phyloP scores from a whole-genome alignment of 129 eudicot species.

The Apium graveolens region DNA sequence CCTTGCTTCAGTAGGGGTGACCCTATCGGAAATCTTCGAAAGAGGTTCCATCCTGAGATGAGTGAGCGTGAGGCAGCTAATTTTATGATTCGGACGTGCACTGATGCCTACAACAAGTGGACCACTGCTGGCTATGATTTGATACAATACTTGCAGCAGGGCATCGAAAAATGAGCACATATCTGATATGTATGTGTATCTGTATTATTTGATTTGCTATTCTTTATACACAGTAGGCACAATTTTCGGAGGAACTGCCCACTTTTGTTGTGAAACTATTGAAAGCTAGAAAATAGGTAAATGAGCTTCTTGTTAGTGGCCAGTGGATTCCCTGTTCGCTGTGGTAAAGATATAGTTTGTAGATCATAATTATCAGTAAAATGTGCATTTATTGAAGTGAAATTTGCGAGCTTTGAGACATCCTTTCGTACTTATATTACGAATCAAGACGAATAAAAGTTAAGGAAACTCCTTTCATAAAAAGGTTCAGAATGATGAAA shows the following conservation, averaged over 20 bases:
- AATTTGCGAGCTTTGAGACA: background rate
- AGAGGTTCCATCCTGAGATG: conserved; percentile 97
- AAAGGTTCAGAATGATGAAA: no score
- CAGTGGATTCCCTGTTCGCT: conserved; percentile 7
- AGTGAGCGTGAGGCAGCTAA: conserved; percentile 93
- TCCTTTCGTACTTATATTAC: background rate
- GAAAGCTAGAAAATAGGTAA: background rate
- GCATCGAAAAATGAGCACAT: conserved; percentile 67
- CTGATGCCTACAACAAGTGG: conserved; percentile 97
- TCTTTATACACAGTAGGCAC: conserved; percentile 8
- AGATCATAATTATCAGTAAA: conserved; percentile 4
- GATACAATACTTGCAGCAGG: conserved; percentile 94
- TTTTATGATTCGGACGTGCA: conserved; percentile 85
- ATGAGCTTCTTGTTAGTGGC: background rate
- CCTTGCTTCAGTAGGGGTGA: conserved; percentile 99
- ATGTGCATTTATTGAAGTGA: background rate
- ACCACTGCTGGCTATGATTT: conserved; percentile 97
- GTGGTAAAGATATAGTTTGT: conserved; percentile 11
- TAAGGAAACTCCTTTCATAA: no score
- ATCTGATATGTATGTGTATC: background rate
- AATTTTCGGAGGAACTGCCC: conserved; percentile 13
- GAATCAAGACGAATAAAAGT: no score
- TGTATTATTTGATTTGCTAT: background rate
- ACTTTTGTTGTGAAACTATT: background rate
- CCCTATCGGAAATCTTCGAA: conserved; percentile 88